Conservation (phyloP, 2,329 filamentous ascomycete genomes). For the Incumbomyces delicatus region DNA sequence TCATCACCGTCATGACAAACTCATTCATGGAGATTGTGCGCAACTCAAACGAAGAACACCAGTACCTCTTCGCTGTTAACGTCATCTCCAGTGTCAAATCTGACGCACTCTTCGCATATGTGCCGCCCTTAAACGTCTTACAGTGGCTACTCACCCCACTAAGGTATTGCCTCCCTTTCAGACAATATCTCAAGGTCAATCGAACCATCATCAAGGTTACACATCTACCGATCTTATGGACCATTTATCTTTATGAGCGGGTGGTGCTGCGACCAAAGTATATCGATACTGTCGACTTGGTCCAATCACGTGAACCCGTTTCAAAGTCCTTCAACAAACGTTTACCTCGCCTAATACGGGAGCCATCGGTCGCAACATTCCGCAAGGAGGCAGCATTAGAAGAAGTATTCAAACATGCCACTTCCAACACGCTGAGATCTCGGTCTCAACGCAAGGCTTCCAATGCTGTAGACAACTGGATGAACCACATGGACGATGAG, state of each 20-base stretch:
- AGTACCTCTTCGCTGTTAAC: constrained; percentile 89
- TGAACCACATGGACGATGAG: constrained; percentile 56
- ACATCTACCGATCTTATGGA: constrained; percentile 77
- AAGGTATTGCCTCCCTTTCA: constrained; percentile 69
- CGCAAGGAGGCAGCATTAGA: constrained; percentile 85
- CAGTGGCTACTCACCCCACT: constrained; percentile 82
- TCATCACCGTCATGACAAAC: constrained; percentile 92
- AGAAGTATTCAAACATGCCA: constrained; percentile 71
- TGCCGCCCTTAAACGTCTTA: constrained; percentile 82
- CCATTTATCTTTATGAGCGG: constrained; percentile 80
- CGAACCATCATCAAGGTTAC: constrained; percentile 85
- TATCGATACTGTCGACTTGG: constrained; percentile 73
- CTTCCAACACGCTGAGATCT: constrained; percentile 50
- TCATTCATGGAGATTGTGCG: constrained; percentile 92
- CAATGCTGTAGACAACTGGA: constrained; percentile 81
- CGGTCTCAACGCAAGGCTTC: constrained; percentile 63
- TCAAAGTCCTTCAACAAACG: constrained; percentile 47
- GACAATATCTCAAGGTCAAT: constrained; percentile 74
- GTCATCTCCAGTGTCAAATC: constrained; percentile 98
- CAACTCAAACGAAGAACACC: constrained; percentile 86
- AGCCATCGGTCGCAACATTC: constrained; percentile 79
- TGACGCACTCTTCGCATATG: constrained; percentile 89
- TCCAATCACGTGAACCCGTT: constrained; percentile 57
- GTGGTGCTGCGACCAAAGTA: constrained; percentile 64
- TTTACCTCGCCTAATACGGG: constrained; percentile 56